Evolutionary conservation across 2,329 filamentous ascomycete species (phyloP).

Genomic region (Cordyceps tenuipes): DNA sequence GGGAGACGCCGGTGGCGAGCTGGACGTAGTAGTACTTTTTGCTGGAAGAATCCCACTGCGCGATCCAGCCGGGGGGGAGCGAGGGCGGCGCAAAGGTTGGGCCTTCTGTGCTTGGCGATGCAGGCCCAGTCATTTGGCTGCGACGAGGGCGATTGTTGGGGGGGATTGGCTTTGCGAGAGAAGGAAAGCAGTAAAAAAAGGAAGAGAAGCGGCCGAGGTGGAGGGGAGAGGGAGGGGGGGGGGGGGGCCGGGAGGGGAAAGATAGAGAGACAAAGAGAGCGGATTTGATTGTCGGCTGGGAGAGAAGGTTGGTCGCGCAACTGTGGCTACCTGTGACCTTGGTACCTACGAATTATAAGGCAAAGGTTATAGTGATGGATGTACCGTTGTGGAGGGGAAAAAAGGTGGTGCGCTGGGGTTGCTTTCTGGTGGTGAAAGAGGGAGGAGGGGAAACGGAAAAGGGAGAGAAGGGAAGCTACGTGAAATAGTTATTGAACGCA

Average conservation of each 20-base stretch:
- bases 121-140: slow-evolving; percentile 47
- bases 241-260: too few relatives aligned
- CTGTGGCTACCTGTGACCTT: neutral
- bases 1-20: slow-evolving; percentile 61
- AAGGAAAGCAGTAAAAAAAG: neutral
- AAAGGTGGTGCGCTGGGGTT: neutral
- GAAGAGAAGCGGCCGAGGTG: slow-evolving; percentile 7
- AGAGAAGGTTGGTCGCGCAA: slow-evolving; percentile 13
- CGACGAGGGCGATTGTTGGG: slow-evolving; percentile 14
- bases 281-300: slow-evolving; percentile 16
- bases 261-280: slow-evolving; percentile 11
- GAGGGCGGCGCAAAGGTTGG: slow-evolving; percentile 52
- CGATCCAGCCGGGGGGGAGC: slow-evolving; percentile 59
- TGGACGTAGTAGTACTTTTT: slow-evolving; percentile 66
- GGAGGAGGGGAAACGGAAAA: neutral
- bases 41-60: slow-evolving; percentile 57
- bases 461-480: neutral
- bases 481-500: neutral
- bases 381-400: slow-evolving; percentile 1
- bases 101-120: slow-evolving; percentile 50
- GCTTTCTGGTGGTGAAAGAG: neutral
- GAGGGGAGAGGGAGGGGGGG: slow-evolving; percentile 9
- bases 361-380: too few relatives aligned
- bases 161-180: slow-evolving; percentile 6
- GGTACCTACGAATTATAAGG: too few relatives aligned